Base-by-base conservation (phyloP, 148 eudicot genomes). In the Rhododendron ferrugineum region DNA sequence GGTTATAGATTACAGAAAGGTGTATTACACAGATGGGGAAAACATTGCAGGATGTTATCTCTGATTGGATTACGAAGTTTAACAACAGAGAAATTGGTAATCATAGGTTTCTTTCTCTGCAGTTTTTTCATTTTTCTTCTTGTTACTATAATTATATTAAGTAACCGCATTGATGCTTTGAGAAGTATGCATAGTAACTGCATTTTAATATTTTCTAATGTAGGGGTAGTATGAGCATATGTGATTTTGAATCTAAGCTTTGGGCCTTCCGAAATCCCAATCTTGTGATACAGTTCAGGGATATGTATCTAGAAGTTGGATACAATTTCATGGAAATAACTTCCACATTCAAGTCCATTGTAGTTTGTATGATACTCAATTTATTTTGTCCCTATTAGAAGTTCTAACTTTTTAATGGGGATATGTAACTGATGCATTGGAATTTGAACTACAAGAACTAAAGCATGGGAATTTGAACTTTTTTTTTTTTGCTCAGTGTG, bases 1-100 rank as follows among this genome's bases (percentile, higher is more conserved):
- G 86, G 80, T 86, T 85, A 37, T 86, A 96, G 99, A 92, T 96
- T 87, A 96, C 99, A 32, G 90, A 91, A 84, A 89, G 92, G 86
- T 95, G 98, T 87, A 94, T 96, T 66, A 89, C 90, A 74, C 95
- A 90, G 87, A 87, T 83, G 89, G 96, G 98, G 81, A 92, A 88
- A 89, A 90, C 98, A 46, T 75, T 95, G 84, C 93, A 91, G 85
- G 95, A 89, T 81, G 93, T 96, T 84, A 88, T 96, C 83, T 80
- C 94, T 28, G 94, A 94, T 56, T 95, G 93, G 93, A 83, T 88
- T 78, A 64, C 87, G 79, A 94, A 95, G 89, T 85, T 94, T 78
- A 79, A 91, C 86, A 91, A 91, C 86, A 56, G 93, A 85, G 92
- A 92, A 90, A 84, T 96, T 83, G 99, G 98, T 95, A 92, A 86